phyloP scores from a whole-genome alignment of 148 eudicot species.

The Cornus controversa region DNA sequence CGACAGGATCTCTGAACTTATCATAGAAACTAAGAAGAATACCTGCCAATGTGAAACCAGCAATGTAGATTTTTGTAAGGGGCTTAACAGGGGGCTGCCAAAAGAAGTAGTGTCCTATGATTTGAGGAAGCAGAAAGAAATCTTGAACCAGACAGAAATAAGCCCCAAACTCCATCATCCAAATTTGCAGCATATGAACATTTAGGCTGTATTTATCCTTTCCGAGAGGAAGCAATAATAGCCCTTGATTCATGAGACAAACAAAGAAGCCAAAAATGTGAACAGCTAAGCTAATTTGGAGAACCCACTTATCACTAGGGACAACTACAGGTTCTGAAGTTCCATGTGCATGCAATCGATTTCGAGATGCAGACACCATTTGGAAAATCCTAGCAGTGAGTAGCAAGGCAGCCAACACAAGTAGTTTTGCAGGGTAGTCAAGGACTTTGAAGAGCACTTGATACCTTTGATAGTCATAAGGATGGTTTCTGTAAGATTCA shows the following conservation, averaged over 20 bases:
- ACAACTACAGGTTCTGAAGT: background rate
- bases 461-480: background rate
- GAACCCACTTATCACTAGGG: constrained; percentile 10
- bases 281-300: constrained; percentile 3
- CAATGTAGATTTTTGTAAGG: constrained; percentile 10
- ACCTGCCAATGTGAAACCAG: background rate
- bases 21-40: background rate
- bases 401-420: constrained; percentile 7
- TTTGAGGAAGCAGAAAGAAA: constrained; percentile 20
- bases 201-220: background rate
- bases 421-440: constrained; percentile 7
- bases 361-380: constrained; percentile 6
- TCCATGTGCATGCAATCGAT: background rate
- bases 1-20: background rate
- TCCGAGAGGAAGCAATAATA: background rate
- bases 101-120: background rate
- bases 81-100: background rate
- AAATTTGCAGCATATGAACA: background rate
- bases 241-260: too few species aligned
- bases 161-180: background rate
- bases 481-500: background rate
- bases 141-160: constrained; percentile 9
- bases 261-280: background rate
- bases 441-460: constrained; percentile 2
- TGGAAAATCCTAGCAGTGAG: constrained; percentile 6